phyloP scores from a whole-genome alignment of 2,329 filamentous ascomycete genomes.

The Dendryphion nanum region DNA sequence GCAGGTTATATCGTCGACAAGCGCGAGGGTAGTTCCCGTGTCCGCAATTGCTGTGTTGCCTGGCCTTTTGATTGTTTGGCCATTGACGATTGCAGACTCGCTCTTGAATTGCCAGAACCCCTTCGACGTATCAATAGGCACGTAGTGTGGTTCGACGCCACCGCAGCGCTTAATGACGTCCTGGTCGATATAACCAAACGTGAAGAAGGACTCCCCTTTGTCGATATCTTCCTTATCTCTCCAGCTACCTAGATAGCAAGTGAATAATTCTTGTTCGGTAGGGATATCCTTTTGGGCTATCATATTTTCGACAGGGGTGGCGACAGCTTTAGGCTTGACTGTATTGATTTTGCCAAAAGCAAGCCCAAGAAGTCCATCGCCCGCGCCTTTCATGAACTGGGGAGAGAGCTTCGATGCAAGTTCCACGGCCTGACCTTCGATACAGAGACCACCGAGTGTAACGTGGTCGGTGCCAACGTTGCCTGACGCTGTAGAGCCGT shows the following conservation, averaged over 20 bases:
- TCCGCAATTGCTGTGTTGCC: slow-evolving; percentile 69
- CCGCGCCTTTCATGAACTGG: slow-evolving; percentile 56
- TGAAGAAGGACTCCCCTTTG: slow-evolving; percentile 62
- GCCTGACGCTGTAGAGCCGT: slow-evolving; percentile 65
- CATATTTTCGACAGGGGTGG: slow-evolving; percentile 69
- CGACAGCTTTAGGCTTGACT: slow-evolving; percentile 53
- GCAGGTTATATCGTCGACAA: slow-evolving; percentile 62
- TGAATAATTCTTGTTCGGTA: slow-evolving; percentile 58
- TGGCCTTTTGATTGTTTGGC: slow-evolving; percentile 48
- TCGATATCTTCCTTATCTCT: slow-evolving; percentile 47
- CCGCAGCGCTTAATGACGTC: slow-evolving; percentile 56
- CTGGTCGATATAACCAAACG: slow-evolving; percentile 70
- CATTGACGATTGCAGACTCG: slow-evolving; percentile 57
- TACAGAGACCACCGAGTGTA: slow-evolving; percentile 58
- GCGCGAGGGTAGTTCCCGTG: slow-evolving; percentile 67
- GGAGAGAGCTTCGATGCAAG: slow-evolving; percentile 59
- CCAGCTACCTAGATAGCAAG: slow-evolving; percentile 60
- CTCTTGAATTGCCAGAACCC: slow-evolving; percentile 70
- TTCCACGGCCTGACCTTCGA: slow-evolving; percentile 65
- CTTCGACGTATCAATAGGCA: slow-evolving; percentile 59
- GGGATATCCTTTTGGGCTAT: slow-evolving; percentile 58
- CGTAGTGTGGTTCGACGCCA: slow-evolving; percentile 58
- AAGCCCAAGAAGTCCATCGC: slow-evolving; percentile 67
- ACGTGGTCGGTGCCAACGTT: slow-evolving; percentile 64
- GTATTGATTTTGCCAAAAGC: slow-evolving; percentile 66